A percentile compares a stretch with the other conserved stretches of the same genome.
These are phyloP conservation scores for Mortierella sp. DNA, from an alignment of 371 early-diverging fungal species.

Conservation along the genomic window DNA sequence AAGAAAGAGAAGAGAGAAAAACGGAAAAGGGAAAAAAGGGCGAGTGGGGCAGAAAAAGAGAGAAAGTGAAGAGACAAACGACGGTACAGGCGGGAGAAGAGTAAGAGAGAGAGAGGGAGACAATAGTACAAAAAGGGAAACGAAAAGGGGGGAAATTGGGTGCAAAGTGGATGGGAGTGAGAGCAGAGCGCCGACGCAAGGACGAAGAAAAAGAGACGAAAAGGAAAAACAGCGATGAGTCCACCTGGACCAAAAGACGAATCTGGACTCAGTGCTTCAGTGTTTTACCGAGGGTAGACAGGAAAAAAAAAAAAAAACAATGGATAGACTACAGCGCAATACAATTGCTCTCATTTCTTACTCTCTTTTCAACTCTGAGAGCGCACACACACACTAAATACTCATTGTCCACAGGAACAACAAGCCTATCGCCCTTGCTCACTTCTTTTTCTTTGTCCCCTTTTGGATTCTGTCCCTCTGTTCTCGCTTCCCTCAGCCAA, in stretches of 20 bases:
- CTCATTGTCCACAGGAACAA: not conserved
- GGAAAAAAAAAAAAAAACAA: not conserved
- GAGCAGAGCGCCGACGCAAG: not conserved
- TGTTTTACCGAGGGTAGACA: constrained; percentile 2
- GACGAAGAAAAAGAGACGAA: not conserved
- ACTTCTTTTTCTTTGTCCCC: not conserved
- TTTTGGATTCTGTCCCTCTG: constrained; percentile 2
- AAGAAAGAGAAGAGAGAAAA: not conserved
- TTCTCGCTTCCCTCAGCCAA: not conserved
- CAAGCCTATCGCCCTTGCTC: constrained; percentile 1
- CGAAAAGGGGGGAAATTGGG: not conserved
- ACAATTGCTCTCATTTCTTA: too few relatives aligned
- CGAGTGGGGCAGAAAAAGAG: not conserved
- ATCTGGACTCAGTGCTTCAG: not conserved
- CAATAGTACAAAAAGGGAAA: not conserved
- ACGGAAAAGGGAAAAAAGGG: constrained; percentile 5
- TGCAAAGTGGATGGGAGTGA: not conserved
- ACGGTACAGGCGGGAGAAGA: not conserved
- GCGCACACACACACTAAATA: not conserved
- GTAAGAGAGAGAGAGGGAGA: not conserved
- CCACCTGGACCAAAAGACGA: not conserved
- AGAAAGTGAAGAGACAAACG: not conserved
- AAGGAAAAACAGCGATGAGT: not conserved
- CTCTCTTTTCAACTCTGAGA: not conserved
- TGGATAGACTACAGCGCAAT: too few relatives aligned